Conservation (phyloP, 2,329 filamentous ascomycete species). For the Fusarium phyllophilum region DNA sequence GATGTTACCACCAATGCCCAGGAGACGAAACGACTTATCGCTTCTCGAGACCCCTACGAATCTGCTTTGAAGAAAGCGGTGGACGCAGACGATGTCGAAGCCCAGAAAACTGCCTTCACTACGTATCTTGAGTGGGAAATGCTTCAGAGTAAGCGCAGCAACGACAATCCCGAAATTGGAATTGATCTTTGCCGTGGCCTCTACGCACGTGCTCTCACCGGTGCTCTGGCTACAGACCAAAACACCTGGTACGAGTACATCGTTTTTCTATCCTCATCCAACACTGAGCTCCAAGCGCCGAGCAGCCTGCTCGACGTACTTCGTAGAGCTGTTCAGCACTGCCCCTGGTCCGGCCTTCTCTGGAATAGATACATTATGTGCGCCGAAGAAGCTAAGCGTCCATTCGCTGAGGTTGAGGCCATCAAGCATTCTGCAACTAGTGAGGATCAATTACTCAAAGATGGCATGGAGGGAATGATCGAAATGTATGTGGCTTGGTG, state of each 20-base stretch:
- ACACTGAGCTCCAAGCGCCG: constrained; percentile 53
- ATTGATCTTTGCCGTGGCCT: constrained; percentile 70
- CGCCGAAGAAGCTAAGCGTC: constrained; percentile 79
- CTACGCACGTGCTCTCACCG: constrained; percentile 79
- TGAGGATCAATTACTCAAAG: constrained; percentile 83
- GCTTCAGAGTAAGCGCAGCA: constrained; percentile 63
- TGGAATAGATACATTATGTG: constrained; percentile 92
- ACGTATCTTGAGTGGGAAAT: constrained; percentile 91
- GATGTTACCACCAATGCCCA: constrained; percentile 71
- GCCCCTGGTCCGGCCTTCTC: constrained; percentile 89
- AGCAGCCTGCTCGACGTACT: constrained; percentile 72
- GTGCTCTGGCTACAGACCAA: constrained; percentile 77
- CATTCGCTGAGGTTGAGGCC: constrained; percentile 83
- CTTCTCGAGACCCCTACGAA: constrained; percentile 74
- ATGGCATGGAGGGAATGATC: constrained; percentile 87
- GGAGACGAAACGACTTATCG: constrained; percentile 70
- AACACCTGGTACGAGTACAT: constrained; percentile 85
- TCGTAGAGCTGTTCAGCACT: constrained; percentile 86
- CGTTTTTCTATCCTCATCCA: constrained; percentile 72
- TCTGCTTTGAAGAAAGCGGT: constrained; percentile 69
- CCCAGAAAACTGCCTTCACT: constrained; percentile 61
- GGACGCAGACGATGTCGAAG: constrained; percentile 64
- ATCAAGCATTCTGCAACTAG: constrained; percentile 94
- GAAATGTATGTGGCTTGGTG: constrained; percentile 96
- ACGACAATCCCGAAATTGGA: constrained; percentile 56